Percentiles rank a stretch among this genome's conserved stretches.
Conservation (phyloP, 805 yeast species). For the Saccharomycopsis microspora region DNA sequence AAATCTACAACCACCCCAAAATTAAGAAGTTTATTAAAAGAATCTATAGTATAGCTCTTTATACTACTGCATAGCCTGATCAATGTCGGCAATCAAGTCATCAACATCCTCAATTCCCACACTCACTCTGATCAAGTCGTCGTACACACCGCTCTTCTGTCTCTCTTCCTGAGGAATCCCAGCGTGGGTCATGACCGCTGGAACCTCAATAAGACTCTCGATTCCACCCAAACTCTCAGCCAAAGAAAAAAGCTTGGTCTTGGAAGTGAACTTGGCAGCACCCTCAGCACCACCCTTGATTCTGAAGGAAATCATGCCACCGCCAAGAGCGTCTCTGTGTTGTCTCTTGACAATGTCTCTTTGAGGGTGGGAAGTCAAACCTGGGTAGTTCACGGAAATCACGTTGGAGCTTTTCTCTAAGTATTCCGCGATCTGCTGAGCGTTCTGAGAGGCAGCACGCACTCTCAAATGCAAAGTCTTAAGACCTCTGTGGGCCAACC, state of each 20-base stretch:
- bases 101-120: slow-evolving; percentile 82
- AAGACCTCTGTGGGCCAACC: slow-evolving; percentile 89
- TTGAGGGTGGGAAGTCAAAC: slow-evolving; percentile 54
- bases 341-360: slow-evolving; percentile 56
- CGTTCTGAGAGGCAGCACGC: slow-evolving; percentile 54
- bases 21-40: no score
- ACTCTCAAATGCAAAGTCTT: slow-evolving; percentile 78
- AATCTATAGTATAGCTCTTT: no score
- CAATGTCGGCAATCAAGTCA: slow-evolving; percentile 61
- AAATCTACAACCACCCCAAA: no score
- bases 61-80: slow-evolving; percentile 43
- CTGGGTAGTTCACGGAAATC: slow-evolving; percentile 71
- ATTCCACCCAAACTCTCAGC: slow-evolving; percentile 91
- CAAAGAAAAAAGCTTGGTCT: slow-evolving; percentile 67
- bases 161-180: slow-evolving; percentile 75
- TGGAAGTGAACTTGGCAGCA: slow-evolving; percentile 62
- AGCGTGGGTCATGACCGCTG: slow-evolving; percentile 87
- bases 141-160: slow-evolving; percentile 71
- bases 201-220: slow-evolving; percentile 77
- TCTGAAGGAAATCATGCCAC: slow-evolving; percentile 87
- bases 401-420: slow-evolving; percentile 41
- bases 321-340: slow-evolving; percentile 79
- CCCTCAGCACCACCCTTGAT: slow-evolving; percentile 71
- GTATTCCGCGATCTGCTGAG: slow-evolving; percentile 58
- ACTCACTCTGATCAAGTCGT: slow-evolving; percentile 70